Percentiles rank a stretch among this genome's conserved stretches.
Conservation (phyloP, 2,329 filamentous ascomycete species). For the Cladorrhinum sp. region DNA sequence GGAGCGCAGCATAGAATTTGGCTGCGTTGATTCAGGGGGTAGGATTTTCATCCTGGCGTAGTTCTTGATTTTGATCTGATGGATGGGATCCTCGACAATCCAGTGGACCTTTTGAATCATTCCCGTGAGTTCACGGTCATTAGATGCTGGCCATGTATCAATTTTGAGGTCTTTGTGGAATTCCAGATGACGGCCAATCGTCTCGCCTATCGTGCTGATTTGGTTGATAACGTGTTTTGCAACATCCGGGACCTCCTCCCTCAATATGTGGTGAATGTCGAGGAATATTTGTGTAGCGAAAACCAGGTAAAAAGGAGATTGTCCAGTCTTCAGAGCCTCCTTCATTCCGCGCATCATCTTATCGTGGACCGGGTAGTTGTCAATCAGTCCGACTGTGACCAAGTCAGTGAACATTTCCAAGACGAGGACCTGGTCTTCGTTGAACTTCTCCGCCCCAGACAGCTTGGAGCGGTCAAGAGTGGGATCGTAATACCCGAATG, state of each 20-base stretch:
- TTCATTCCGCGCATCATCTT: constrained; percentile 37
- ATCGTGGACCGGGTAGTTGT: constrained; percentile 34
- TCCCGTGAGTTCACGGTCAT: constrained; percentile 27
- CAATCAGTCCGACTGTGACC: constrained; percentile 20
- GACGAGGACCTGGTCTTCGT: constrained; percentile 37
- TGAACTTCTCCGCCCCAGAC: constrained; percentile 31
- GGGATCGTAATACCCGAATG: constrained; percentile 30
- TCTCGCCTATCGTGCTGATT: constrained; percentile 28
- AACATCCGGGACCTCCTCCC: constrained; percentile 30
- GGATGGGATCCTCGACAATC: constrained; percentile 28
- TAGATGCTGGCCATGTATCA: constrained; percentile 30
- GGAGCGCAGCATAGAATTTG: constrained; percentile 33
- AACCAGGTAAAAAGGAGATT: constrained; percentile 36
- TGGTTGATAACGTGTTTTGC: constrained; percentile 31
- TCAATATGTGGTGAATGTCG: constrained; percentile 34
- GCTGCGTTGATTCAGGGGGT: constrained; percentile 10
- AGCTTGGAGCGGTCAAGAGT: constrained; percentile 26
- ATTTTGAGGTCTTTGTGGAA: constrained; percentile 33
- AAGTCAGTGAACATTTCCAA: constrained; percentile 36
- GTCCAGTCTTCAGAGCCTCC: constrained; percentile 30
- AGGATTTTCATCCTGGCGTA: not conserved
- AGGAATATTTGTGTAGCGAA: constrained; percentile 43
- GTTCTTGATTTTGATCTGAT: constrained; percentile 14
- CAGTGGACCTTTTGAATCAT: constrained; percentile 25
- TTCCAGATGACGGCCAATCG: constrained; percentile 28